Conservation (phyloP, 768 basidiomycete species). For the Tulasnella sp. region DNA sequence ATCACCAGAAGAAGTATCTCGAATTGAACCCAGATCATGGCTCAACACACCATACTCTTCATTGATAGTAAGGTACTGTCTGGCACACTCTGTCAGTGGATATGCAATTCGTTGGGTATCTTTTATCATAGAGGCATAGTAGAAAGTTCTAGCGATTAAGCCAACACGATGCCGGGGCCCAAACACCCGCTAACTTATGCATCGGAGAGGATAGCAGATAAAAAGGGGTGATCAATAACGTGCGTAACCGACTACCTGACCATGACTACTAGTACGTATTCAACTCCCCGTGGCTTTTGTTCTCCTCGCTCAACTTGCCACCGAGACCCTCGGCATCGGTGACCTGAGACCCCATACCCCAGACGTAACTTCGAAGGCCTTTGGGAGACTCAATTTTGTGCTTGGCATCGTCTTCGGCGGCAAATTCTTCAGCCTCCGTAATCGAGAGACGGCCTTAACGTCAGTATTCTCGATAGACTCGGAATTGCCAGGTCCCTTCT, state of each 20-base stretch:
- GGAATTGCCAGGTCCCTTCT: conserved; percentile 89
- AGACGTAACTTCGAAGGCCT: conserved; percentile 73
- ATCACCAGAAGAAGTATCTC: conserved; percentile 55
- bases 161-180: conserved; percentile 26
- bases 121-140: too few species aligned
- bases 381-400: conserved; percentile 85
- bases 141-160: not conserved
- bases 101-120: too few species aligned
- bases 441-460: conserved; percentile 91
- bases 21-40: conserved; percentile 85
- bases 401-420: conserved; percentile 69
- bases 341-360: conserved; percentile 81
- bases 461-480: conserved; percentile 92
- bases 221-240: conserved; percentile 73
- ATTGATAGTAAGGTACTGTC: conserved; percentile 52
- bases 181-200: conserved; percentile 22
- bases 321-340: conserved; percentile 85
- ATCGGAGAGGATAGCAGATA: conserved; percentile 41
- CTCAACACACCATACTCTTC: conserved; percentile 68
- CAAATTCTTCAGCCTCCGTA: conserved; percentile 86
- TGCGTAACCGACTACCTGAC: conserved; percentile 68
- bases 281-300: conserved; percentile 90
- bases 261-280: conserved; percentile 69
- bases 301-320: conserved; percentile 73
- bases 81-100: too few species aligned